Base-by-base conservation (phyloP, 495 filamentous ascomycete genomes). In the Neurospora sp. region DNA sequence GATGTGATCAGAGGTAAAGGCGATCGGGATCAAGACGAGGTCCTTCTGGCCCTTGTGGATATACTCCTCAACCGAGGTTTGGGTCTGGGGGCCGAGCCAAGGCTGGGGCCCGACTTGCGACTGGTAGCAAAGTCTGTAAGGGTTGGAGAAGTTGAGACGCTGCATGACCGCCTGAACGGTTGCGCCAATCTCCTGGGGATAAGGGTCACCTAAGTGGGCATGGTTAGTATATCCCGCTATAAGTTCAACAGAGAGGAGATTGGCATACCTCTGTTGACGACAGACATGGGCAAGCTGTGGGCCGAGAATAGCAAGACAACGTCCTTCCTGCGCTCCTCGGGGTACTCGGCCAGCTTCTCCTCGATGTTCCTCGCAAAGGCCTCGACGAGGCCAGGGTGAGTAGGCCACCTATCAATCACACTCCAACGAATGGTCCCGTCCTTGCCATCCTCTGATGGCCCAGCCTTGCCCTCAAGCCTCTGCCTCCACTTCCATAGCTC, bases 1-100 rank as follows among this genome's bases (percentile, higher is more conserved):
- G 75, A 99, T 99, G 77, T 99, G 96, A 76, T 99, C 96, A 69
- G 92, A 96, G 1, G 96, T 99, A 78, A 99, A 99, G 10, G 96
- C 96, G 72, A 99, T 96, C 1, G 96, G 96, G 73, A 99, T 94
- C 4, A 99, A 86, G 8, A 98, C 85, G 39, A 99, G 84, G 77
- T 99, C 93, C 39, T 91, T 95, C 78, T 97, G 91, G 3, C 94
- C 95, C 79, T 96, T 93, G 77, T 92, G 89, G 71, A 98, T 90
- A 77, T 97, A 97, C 41, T 92, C 85, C 78, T 93, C 88, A 16
- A 99, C 96, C 0, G 96, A 94, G 73, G 89, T 89, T 74, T 88
- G 89, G 1, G 96, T 98, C 81, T 98, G 96, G 40, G 96, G 94
- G 14, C 96, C 96, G 6, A 98, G 88, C 96, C 96, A 99, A 20